Base-by-base conservation (phyloP, 179 eudicot species). In the Dionaea muscipula region DNA sequence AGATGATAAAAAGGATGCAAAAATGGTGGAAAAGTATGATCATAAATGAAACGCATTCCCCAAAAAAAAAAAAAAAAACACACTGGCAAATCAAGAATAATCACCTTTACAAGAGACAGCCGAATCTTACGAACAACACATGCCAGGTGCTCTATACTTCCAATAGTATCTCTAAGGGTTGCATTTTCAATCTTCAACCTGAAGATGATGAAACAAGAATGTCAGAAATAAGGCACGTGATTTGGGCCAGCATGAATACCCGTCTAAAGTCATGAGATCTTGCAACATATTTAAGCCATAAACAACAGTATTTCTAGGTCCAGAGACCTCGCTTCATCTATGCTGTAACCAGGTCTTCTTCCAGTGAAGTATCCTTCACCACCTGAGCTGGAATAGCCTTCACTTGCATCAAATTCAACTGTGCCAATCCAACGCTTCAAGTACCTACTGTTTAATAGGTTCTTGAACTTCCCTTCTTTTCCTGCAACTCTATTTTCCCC, bases 181-280 rank as follows among this genome's bases (percentile, higher is more conserved):
- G 85, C 94, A 71, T 80, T 75, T 67, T 91, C 96, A 61, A 87
- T 79, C 75, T 68, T 86, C 79, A 82, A 59, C 76, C 88, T 82
- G 65, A 51, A 50, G 41, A 44, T 51, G 23, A 33, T 22, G 38
- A 25, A 2, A 23, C 41, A 35, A 44, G 26, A 53, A 58, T 70
- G 60, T 57, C 68, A 65, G 23, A 28, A 28, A 8, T 3, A 3
- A 28, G 35, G 35, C 3, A 28, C 35, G 8, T 28, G 8, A 8
- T 3, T 28, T 28, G 3, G 35, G 8, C 35, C 35, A 3, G 8
- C 35, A 28, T 28, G 35, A 28, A 28, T 8, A 3, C 35, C 35
- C 46, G 16, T 41, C 46, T 41, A 41, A 14, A 41, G 16, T 17
- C 46, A 14, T 14, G 46, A 15, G 16, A 41, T 17, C n/a, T 41